Percentiles rank a stretch among this genome's conserved stretches.
These are phyloP conservation scores for Talaromyces thailandensis DNA, from an alignment of 495 filamentous ascomycete genomes.

Conservation along the genomic window DNA sequence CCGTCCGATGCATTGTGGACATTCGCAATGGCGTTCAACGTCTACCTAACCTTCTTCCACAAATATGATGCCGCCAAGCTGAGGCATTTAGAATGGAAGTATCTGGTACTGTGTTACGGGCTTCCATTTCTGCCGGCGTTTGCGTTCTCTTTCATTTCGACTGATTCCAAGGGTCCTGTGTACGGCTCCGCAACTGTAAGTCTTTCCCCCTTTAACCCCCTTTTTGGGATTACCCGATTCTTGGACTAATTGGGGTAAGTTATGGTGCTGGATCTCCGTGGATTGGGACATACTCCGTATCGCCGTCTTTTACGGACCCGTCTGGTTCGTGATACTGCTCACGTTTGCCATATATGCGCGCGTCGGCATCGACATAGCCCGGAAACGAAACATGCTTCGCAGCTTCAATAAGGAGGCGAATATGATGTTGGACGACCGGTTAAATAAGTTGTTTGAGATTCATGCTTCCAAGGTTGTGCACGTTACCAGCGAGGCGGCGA, in stretches of 20 bases:
- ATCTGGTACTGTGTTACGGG: conserved; percentile 67
- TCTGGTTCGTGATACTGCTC: conserved; percentile 67
- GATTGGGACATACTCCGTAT: conserved; percentile 68
- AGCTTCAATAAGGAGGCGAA: conserved; percentile 23
- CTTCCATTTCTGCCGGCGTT: conserved; percentile 64
- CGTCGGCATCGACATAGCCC: conserved; percentile 62
- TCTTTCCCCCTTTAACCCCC: background rate
- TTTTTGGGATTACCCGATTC: background rate
- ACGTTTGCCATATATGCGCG: conserved; percentile 69
- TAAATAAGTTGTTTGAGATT: conserved; percentile 17
- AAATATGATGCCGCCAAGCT: conserved; percentile 62
- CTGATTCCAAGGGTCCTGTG: conserved; percentile 38
- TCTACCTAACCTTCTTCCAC: conserved; percentile 77
- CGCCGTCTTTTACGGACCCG: conserved; percentile 71
- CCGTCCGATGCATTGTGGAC: conserved; percentile 74
- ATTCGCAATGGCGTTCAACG: conserved; percentile 80
- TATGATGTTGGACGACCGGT: conserved; percentile 24
- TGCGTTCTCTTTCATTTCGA: conserved; percentile 55
- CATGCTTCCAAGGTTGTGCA: conserved; percentile 47
- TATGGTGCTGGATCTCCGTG: conserved; percentile 78
- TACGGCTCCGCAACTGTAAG: conserved; percentile 66
- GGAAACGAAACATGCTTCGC: conserved; percentile 35
- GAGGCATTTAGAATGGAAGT: conserved; percentile 61
- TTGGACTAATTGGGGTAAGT: conserved; percentile 18
- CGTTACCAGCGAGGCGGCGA: conserved; percentile 32